Evolutionary conservation across 768 basidiomycete species (phyloP).

Genomic region (Panellus pusillus): DNA sequence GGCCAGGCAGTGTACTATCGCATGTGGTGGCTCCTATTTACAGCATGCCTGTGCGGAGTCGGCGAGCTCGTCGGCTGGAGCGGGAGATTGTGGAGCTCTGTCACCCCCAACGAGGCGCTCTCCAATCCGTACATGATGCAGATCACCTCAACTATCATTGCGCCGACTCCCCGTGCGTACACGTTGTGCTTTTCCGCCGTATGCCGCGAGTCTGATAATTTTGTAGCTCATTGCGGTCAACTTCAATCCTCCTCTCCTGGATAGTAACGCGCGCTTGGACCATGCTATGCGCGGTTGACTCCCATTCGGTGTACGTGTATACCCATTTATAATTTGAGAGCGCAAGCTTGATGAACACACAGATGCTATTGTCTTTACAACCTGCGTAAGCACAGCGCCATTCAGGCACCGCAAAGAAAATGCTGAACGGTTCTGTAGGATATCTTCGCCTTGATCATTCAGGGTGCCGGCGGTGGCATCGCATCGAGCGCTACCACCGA

Average conservation of each 20-base stretch:
- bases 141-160: constrained; percentile 46
- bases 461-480: constrained; percentile 8
- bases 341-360: constrained; percentile 16
- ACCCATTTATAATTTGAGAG: constrained; percentile 2
- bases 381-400: constrained; percentile 27
- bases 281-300: constrained; percentile 48
- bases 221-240: constrained; percentile 47
- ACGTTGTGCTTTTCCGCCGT: too few relatives aligned
- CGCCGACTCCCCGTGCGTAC: constrained; percentile 45
- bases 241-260: constrained; percentile 51
- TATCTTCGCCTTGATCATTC: constrained; percentile 5
- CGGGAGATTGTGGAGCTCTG: constrained; percentile 54
- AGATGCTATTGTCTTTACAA: constrained; percentile 39
- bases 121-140: constrained; percentile 39
- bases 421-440: not conserved
- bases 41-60: constrained; percentile 45
- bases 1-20: constrained; percentile 43
- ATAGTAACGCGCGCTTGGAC: constrained; percentile 45
- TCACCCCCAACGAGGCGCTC: constrained; percentile 18
- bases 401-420: not conserved
- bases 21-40: constrained; percentile 54
- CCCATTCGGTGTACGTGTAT: constrained; percentile 37
- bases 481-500: constrained; percentile 2
- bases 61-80: constrained; percentile 58
- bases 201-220: too few relatives aligned